Evolutionary conservation across 2,329 filamentous ascomycete species (phyloP), one percentile per base, ranked within the genome.

Genomic region (Penicillium sp.): DNA sequence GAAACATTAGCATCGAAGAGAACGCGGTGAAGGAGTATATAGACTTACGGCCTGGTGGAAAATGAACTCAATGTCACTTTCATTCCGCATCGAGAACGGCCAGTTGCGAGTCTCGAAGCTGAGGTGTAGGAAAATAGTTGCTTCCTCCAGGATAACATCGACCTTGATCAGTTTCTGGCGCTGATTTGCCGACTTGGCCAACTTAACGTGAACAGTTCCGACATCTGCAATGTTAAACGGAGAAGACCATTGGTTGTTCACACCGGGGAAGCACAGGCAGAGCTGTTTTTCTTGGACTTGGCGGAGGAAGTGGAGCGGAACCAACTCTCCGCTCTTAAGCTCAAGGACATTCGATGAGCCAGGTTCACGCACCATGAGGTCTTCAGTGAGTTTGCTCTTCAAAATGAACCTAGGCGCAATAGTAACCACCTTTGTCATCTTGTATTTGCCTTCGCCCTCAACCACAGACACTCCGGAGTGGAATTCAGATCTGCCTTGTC

Each of bases 51-150:
- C 90, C 74, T 99, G 95, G 80, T 90, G 96, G 78, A 99, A 99
- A 49, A 93, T 89, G 74, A 98, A 98, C 71, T 98, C 95, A 24
- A 89, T 90, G 68, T 98, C 93, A 69, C 93, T 98, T 78, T 98
- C 95, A 70, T 99, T 99, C 63, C 95, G 89, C 88, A 99, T 97
- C 0, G 93, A 97, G 77, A 95, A 99, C 0, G 95, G 95, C 95
- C 95, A 99, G 71, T 96, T 91, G 74, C 95, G 96, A 6, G 86
- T 92, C 77, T 99, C 95, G 64, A 93, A 81, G 69, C 87, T 95
- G 57, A 99, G 83, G 68, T 96, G 91, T 33, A 98, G 75, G 81
- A 98, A 99, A 42, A 99, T 89, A 1, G 93, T 98, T 0, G 93
- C 91, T 60, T 90, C 87, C 73, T 99, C 96, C 83, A 97, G 88